Base-by-base conservation (phyloP, 768 basidiomycete genomes). In the Brasilioporus rufonigricans region DNA sequence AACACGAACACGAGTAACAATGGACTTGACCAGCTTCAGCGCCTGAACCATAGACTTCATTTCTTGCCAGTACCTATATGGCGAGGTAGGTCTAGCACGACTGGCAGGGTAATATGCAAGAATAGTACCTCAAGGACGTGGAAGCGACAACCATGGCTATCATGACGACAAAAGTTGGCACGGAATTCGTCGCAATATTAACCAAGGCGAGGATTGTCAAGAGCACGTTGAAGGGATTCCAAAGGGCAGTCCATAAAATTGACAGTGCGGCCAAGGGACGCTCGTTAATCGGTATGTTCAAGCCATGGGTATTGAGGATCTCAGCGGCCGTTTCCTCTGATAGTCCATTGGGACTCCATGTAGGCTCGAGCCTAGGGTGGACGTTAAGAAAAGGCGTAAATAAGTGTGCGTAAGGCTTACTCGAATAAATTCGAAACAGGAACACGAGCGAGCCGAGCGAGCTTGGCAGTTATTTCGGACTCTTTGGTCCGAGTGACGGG, bases 81-180 rank as follows among this genome's bases (percentile, higher is more conserved):
- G 10, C 5, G 21, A 44, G 12, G 35, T 12, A 26, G 21, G 19
- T 33, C 53, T 1, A 58, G 50, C 13, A 19, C 6, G 44, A 31
- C 16, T 0, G 4, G 51, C 5, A n/a, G 3, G 18, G 16, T 1
- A 18, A 1, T 6, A 16, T 23, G 10, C 39, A 39, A 48, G 43
- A 31, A 36, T 47, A n/a, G 38, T 45, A 72, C 63, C 71, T 68
- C 46, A 72, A 44, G 12, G 65, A 61, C 3, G 69, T 70, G 13
- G 73, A 73, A 41, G 72, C 71, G 29, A 73, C 48, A 2, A 74
- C 71, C 71, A 72, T 72, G 35, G 58, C 51, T 35, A 74, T 61
- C 71, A 72, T 71, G 44, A 72, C 71, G 10, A 59, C 58, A 31
- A 74, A 72, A 2, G 71, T 72, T 8, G 71, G 62, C 14, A 65